These are phyloP conservation scores for Claviceps quebecensis DNA, from an alignment of 2,329 filamentous ascomycete species.

Conservation along the genomic window DNA sequence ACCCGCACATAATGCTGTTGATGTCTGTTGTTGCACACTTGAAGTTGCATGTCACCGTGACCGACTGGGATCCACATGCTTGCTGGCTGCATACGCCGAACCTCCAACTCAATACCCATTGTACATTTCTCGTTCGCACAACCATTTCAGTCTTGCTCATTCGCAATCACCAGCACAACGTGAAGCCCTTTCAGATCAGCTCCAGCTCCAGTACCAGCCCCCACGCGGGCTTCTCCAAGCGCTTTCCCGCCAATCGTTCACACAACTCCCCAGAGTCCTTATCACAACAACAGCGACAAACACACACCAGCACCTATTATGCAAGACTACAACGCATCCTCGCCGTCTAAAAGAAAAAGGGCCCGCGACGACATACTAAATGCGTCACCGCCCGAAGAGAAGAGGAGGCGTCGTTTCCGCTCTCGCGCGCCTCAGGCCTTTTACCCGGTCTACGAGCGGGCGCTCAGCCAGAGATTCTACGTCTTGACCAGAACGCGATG, in stretches of 20 bases:
- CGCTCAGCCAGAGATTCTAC: constrained; percentile 30
- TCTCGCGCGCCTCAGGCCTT: constrained; percentile 21
- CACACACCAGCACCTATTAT: neutral
- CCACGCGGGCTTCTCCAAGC: neutral
- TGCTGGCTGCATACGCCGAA: too few species aligned
- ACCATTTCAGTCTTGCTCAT: neutral
- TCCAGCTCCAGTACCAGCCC: neutral
- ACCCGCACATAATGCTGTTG: too few species aligned
- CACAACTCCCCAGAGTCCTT: neutral
- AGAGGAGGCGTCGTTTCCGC: constrained; percentile 22
- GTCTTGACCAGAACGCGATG: constrained; percentile 26
- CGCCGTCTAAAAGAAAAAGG: constrained; percentile 10
- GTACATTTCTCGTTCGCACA: neutral
- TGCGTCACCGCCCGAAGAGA: constrained; percentile 15
- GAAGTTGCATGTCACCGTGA: too few species aligned
- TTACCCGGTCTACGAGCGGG: constrained; percentile 22
- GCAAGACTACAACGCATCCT: neutral
- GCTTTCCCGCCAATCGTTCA: neutral
- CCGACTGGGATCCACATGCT: too few species aligned
- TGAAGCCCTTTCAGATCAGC: neutral
- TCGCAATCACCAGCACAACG: neutral
- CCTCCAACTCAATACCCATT: too few species aligned
- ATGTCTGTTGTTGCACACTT: too few species aligned
- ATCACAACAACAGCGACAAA: neutral
- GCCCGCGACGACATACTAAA: neutral